Percentiles rank a stretch among this genome's conserved stretches.
phyloP scores from a whole-genome alignment of 139 green algal genomes.

The Raphidocelis subcapitata region DNA sequence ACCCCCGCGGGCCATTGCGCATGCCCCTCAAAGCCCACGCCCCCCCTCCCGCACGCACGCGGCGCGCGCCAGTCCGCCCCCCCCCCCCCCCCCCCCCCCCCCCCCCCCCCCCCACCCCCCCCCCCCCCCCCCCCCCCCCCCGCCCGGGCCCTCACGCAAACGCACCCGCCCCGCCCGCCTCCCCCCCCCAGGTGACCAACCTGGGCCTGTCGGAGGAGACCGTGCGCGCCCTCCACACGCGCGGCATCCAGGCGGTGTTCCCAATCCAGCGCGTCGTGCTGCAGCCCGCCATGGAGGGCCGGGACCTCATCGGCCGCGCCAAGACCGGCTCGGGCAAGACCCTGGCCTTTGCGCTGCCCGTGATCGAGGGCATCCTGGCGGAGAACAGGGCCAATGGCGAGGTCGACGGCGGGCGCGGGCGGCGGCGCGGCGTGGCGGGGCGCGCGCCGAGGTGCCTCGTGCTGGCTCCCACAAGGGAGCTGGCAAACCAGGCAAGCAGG shows the following conservation, averaged over 20 bases:
- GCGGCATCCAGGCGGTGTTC: conserved; percentile 79
- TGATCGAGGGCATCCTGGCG: conserved; percentile 89
- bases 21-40: too few species aligned
- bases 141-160: too few species aligned
- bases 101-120: too few species aligned
- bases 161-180: too few species aligned
- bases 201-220: conserved; percentile 12
- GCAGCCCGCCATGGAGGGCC: conserved; percentile 61
- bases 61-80: too few species aligned
- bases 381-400: conserved; percentile 17
- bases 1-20: too few species aligned
- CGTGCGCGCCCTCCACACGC: conserved; percentile 62
- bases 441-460: conserved; percentile 67
- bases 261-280: conserved; percentile 76
- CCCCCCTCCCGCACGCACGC: too few species aligned
- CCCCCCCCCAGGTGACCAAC: background rate
- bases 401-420: background rate
- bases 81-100: too few species aligned
- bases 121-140: too few species aligned
- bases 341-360: conserved; percentile 95
- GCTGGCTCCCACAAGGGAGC: conserved; percentile 94
- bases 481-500: conserved; percentile 90
- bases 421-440: background rate
- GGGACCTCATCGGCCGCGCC: conserved; percentile 92
- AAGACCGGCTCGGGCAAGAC: conserved; percentile 98